These are phyloP conservation scores for Alternaria angustiovoidea DNA, from an alignment of 2,329 filamentous ascomycete genomes.

Conservation along the genomic window DNA sequence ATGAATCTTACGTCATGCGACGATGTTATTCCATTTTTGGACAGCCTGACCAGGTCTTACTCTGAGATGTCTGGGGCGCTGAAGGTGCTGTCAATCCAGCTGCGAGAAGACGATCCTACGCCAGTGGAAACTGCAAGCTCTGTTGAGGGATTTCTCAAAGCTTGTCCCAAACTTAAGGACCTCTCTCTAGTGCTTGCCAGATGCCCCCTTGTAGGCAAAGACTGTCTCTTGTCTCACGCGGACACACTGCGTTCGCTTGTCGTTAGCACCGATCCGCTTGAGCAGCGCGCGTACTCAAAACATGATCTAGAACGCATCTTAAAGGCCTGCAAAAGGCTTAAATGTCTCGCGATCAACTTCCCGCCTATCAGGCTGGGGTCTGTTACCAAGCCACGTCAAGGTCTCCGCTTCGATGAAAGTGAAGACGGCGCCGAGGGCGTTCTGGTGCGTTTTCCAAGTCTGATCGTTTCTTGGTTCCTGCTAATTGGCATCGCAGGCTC, in stretches of 20 bases:
- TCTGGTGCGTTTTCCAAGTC: background rate
- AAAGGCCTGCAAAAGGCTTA: background rate
- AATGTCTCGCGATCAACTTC: background rate
- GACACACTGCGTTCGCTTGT: background rate
- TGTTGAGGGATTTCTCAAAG: background rate
- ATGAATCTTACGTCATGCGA: background rate
- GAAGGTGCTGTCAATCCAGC: background rate
- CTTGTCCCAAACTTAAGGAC: background rate
- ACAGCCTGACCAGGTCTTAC: background rate
- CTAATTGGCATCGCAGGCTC: background rate
- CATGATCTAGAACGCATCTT: background rate
- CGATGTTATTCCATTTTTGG: background rate
- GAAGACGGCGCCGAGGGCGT: background rate
- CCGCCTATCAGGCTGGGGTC: background rate
- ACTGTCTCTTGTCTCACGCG: background rate
- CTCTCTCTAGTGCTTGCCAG: fast-evolving
- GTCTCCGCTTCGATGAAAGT: background rate
- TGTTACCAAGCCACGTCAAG: background rate
- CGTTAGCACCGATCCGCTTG: background rate
- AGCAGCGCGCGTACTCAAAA: background rate
- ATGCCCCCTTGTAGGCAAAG: background rate
- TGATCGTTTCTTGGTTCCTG: background rate
- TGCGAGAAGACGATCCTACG: fast-evolving
- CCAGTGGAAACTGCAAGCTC: background rate
- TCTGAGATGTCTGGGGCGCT: background rate